Evolutionary conservation across 129 eudicot genomes (phyloP), one percentile per base, ranked within the genome.

Genomic region (Saussurea involucrata): DNA sequence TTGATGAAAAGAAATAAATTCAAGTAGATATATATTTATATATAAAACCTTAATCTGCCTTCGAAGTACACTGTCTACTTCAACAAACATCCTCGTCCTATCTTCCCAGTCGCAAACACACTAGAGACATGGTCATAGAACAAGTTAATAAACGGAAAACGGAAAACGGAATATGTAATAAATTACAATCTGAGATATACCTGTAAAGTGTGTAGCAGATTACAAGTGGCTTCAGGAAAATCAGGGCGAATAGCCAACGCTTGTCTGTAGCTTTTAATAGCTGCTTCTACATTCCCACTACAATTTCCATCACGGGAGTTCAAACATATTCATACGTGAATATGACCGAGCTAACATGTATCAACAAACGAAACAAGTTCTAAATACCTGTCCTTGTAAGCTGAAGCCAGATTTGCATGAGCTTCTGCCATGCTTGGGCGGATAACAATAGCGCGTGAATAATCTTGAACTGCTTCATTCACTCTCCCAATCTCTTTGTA

Each of bases 391-490:
- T 91, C 97, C 78, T 88, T 95, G 61, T 92, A 95, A 75, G 97
- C 99, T 63, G 97, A 95, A 76, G 99, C 97, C 76, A 92, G 81
- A 82, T 91, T 91, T 20, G 96, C 97, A 89, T 95, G 99, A 80
- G 99, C 97, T 86, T 95, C 99, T 25, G 99, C 97, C 96, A 95
- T 89, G 63, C 81, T 71, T 42, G 99, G 99, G 7, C 92, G 87
- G 24, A 89, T 86, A 10, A 83, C 81, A 76, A 95, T 92, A 72
- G 97, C 99, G 80, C 84, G 90, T 68, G 83, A 36, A 70, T 95
- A 95, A 58, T 95, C 99, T 83, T 95, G 97, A 78, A 95, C 90
- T 61, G 99, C 99, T 86, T 95, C 97, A 83, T 73, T 89, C 31
- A 91, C 97, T 81, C 97, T 91, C 44, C 99, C 97, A 76, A 92